These are phyloP conservation scores for Phytophthora pistaciae DNA, from an alignment of 352 stramenopile species.

Conservation along the genomic window DNA sequence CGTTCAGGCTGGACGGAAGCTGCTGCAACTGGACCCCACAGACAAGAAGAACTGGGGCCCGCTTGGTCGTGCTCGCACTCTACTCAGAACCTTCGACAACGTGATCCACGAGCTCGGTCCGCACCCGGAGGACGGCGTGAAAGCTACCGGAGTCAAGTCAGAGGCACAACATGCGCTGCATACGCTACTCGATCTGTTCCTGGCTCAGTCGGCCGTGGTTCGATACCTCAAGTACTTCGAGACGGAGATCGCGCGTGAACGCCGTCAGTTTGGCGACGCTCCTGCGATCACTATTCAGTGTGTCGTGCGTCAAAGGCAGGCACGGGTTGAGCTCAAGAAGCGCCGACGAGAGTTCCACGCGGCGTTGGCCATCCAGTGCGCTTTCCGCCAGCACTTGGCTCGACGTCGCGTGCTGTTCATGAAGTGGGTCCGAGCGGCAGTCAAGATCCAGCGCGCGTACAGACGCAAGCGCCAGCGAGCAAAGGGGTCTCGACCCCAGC, in stretches of 20 bases:
- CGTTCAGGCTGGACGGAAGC: slow-evolving; percentile 29
- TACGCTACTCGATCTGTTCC: slow-evolving; percentile 28
- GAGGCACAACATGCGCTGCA: slow-evolving; percentile 20
- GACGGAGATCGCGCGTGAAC: slow-evolving; percentile 33
- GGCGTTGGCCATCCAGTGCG: slow-evolving; percentile 68
- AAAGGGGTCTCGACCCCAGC: slow-evolving; percentile 2
- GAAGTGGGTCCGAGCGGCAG: slow-evolving; percentile 56
- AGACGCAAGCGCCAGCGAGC: slow-evolving; percentile 46
- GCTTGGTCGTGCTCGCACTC: slow-evolving; percentile 23
- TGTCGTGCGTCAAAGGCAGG: slow-evolving; percentile 40
- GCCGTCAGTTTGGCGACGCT: slow-evolving; percentile 17
- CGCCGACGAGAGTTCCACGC: slow-evolving; percentile 43
- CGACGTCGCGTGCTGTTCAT: slow-evolving; percentile 56
- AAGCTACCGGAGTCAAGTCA: neutral
- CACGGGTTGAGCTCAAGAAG: slow-evolving; percentile 35
- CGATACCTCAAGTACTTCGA: slow-evolving; percentile 69
- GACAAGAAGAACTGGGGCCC: slow-evolving; percentile 33
- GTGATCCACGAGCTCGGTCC: slow-evolving; percentile 1
- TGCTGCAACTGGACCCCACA: slow-evolving; percentile 46
- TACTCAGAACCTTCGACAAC: slow-evolving; percentile 24
- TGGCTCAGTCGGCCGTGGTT: slow-evolving; percentile 45
- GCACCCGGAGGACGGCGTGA: neutral
- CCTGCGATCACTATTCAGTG: slow-evolving; percentile 59
- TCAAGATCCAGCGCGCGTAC: slow-evolving; percentile 66
- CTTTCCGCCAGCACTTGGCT: slow-evolving; percentile 72